These are phyloP conservation scores for Trifolium subterraneum DNA, from an alignment of 306 rosid genomes.

Conservation along the genomic window DNA sequence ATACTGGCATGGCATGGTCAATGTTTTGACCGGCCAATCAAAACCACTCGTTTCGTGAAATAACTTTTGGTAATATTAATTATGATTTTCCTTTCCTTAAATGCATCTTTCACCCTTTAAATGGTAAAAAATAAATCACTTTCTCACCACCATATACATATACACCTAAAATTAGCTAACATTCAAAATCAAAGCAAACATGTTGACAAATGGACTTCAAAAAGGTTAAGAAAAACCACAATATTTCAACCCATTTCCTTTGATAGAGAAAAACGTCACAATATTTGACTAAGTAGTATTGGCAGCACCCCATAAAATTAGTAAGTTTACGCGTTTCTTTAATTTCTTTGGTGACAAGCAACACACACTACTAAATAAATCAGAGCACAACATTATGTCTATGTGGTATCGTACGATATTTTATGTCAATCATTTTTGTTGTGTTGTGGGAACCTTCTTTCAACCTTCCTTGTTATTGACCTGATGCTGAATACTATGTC, in stretches of 20 bases:
- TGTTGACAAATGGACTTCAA: background rate
- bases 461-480: background rate
- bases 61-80: too few species aligned
- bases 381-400: too few species aligned
- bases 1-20: too few species aligned
- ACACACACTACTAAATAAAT: too few species aligned
- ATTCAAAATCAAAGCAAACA: background rate
- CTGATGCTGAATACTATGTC: background rate
- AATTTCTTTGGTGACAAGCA: background rate
- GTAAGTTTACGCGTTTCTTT: conserved; percentile 32
- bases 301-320: background rate
- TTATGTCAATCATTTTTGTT: background rate
- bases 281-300: conserved; percentile 30
- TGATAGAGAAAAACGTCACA: conserved; percentile 12
- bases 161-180: background rate
- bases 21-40: too few species aligned
- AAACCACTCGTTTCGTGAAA: too few species aligned
- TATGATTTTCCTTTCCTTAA: background rate
- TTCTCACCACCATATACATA: background rate
- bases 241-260: background rate
- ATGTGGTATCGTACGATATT: too few species aligned
- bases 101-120: background rate
- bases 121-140: background rate
- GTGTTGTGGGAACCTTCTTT: conserved; percentile 3
- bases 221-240: background rate